These are phyloP conservation scores for Camelina neglecta DNA, from an alignment of 345 rosid genomes.

Conservation along the genomic window DNA sequence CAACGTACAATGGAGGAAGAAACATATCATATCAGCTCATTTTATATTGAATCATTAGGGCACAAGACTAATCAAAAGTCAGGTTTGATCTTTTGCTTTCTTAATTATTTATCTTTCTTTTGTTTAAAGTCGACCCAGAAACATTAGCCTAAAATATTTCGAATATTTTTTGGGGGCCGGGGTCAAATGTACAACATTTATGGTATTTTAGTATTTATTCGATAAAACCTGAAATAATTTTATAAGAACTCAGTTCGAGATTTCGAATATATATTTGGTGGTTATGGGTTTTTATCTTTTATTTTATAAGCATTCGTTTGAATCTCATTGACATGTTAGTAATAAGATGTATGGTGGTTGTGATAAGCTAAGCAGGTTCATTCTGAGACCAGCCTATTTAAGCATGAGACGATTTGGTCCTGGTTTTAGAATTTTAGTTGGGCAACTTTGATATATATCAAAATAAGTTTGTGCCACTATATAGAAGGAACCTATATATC, in stretches of 20 bases:
- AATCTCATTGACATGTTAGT: conserved; percentile 2
- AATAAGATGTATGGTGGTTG: background rate
- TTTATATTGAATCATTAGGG: conserved; percentile 33
- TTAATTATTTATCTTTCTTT: background rate
- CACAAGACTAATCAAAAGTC: conserved; percentile 33
- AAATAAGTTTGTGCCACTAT: background rate
- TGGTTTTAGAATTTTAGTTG: background rate
- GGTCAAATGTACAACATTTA: conserved; percentile 23
- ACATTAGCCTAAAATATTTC: conserved; percentile 7
- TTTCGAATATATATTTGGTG: conserved; percentile 13
- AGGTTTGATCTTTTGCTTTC: conserved; percentile 32
- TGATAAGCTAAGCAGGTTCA: background rate
- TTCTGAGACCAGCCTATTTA: background rate
- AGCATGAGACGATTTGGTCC: conserved; percentile 7
- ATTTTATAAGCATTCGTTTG: background rate
- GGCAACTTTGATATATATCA: background rate
- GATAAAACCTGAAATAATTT: background rate
- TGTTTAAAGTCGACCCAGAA: conserved; percentile 31
- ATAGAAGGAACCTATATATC: no score
- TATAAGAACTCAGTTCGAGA: conserved; percentile 27
- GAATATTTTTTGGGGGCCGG: conserved; percentile 11
- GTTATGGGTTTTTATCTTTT: conserved; percentile 13
- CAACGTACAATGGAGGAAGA: conserved; percentile 39
- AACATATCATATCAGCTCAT: conserved; percentile 25
- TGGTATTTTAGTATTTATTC: conserved; percentile 38